Percentiles rank a stretch among this genome's conserved stretches.
These are phyloP conservation scores for Tricladium varicosporioides DNA, from an alignment of 2,329 filamentous ascomycete species.

Conservation along the genomic window DNA sequence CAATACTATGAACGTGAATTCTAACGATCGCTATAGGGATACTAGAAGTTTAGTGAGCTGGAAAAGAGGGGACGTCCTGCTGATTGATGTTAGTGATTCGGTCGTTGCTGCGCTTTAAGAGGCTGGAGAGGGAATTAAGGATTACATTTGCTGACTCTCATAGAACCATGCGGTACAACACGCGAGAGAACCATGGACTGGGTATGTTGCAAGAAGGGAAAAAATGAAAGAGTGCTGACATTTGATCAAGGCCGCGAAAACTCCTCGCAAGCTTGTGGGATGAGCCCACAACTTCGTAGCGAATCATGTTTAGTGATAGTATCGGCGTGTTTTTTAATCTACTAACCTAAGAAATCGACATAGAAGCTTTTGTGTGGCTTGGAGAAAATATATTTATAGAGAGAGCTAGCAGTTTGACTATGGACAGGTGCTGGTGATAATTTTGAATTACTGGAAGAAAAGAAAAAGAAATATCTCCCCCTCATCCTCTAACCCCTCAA, in stretches of 20 bases:
- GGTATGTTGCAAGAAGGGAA: neutral
- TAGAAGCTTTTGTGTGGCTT: too few relatives aligned
- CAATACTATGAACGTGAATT: neutral
- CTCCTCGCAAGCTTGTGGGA: neutral
- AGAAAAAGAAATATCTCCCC: too few relatives aligned
- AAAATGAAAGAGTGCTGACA: neutral
- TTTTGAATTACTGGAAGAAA: too few relatives aligned
- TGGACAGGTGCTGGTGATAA: too few relatives aligned
- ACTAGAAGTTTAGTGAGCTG: neutral
- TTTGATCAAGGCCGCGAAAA: neutral
- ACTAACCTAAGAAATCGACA: too few relatives aligned
- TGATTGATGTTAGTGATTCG: neutral
- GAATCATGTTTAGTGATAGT: too few relatives aligned
- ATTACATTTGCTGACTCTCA: neutral
- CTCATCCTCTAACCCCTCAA: too few relatives aligned
- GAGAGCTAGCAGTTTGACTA: too few relatives aligned
- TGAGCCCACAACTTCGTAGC: neutral
- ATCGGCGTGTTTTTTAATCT: too few relatives aligned
- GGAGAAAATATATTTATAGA: too few relatives aligned
- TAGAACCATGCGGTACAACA: neutral
- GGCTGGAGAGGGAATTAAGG: neutral
- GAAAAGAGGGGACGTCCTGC: neutral
- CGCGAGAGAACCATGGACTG: constrained; percentile 1
- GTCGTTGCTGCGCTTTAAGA: too few relatives aligned
- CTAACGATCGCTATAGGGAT: neutral